Evolutionary conservation across 345 rosid species (phyloP).

Genomic region (Eucalyptus curtisii): DNA sequence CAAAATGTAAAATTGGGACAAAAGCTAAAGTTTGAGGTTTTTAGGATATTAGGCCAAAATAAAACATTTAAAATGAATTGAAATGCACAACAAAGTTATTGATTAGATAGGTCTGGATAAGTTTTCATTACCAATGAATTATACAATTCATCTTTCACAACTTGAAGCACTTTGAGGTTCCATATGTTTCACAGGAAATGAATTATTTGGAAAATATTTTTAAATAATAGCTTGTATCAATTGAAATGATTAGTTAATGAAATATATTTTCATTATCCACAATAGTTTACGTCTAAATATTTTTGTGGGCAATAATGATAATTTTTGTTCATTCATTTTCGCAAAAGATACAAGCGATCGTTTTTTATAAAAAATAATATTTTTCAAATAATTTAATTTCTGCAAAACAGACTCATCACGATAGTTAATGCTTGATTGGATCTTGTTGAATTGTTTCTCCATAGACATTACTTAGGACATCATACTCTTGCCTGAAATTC

Average conservation of each 20-base stretch:
- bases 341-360: fast-evolving
- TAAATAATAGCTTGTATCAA: neutral
- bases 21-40: too few species aligned
- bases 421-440: neutral
- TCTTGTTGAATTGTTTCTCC: neutral
- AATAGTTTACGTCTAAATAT: fast-evolving
- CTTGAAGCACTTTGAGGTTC: neutral
- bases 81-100: neutral
- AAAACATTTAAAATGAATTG: neutral
- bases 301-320: fast-evolving
- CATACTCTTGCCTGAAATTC: neutral
- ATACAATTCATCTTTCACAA: neutral
- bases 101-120: neutral
- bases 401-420: neutral
- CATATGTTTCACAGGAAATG: fast-evolving
- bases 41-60: too few species aligned
- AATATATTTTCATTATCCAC: neutral
- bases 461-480: neutral
- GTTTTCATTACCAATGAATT: neutral
- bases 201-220: neutral
- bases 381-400: neutral
- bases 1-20: too few species aligned
- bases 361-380: fast-evolving
- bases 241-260: neutral
- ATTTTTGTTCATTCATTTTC: neutral